Percentiles rank a stretch among this genome's conserved stretches.
Evolutionary conservation across 2,329 filamentous ascomycete genomes (phyloP).

Genomic region (Neopestalotiopsis rosae): DNA sequence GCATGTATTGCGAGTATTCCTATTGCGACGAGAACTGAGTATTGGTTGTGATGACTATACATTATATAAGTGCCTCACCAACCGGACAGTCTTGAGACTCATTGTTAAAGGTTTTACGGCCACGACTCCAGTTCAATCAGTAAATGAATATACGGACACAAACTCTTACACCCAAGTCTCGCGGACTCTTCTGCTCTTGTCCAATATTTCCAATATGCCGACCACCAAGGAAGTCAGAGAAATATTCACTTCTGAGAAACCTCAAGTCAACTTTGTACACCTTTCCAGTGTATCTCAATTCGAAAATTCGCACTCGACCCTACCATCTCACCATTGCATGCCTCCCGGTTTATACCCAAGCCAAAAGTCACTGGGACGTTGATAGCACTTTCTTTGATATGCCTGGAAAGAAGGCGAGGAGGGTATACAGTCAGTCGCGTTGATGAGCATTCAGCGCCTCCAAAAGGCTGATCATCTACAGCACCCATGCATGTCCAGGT

Average conservation of each 20-base stretch:
- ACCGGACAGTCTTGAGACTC: no score
- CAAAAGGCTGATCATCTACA: not conserved
- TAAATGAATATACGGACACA: not conserved
- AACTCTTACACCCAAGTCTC: not conserved
- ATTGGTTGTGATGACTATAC: no score
- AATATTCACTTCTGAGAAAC: constrained; percentile 20
- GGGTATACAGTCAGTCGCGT: not conserved
- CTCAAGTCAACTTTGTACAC: constrained; percentile 14
- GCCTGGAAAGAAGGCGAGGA: no score
- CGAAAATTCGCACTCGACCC: not conserved
- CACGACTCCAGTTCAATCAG: no score
- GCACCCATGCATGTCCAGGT: not conserved
- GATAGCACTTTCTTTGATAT: no score
- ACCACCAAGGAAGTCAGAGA: constrained; percentile 17
- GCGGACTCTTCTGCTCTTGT: not conserved
- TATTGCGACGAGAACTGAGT: no score
- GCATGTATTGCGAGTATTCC: no score
- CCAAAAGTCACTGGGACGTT: not conserved
- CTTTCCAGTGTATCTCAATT: not conserved
- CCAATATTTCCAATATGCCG: constrained; percentile 9
- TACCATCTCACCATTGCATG: not conserved
- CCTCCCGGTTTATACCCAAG: constrained; percentile 12
- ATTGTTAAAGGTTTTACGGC: no score
- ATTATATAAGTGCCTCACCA: no score
- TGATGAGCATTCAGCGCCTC: not conserved